Percentiles rank a stretch among this genome's conserved stretches.
These are phyloP conservation scores for Aspergillus heteromorphus DNA, from an alignment of 495 filamentous ascomycete species.

Conservation along the genomic window DNA sequence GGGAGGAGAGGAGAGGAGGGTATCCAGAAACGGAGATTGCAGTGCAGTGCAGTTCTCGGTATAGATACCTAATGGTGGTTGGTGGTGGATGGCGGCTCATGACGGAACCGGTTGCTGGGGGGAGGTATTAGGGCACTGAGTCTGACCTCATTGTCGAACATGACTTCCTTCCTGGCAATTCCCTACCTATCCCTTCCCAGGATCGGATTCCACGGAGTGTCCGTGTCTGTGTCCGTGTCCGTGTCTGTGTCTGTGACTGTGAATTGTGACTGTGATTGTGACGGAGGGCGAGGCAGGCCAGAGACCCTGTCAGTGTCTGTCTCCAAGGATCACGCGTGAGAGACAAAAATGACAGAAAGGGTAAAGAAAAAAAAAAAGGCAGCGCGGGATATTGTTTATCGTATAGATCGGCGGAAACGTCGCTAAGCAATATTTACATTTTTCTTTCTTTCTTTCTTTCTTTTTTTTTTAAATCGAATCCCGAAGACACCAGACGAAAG, in stretches of 20 bases:
- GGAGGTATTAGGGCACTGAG: too few species aligned
- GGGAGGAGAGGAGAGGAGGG: too few species aligned
- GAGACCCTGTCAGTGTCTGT: background rate
- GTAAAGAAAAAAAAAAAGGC: background rate
- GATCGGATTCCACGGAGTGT: background rate
- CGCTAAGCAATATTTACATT: slow-evolving; percentile 5
- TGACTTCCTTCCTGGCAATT: background rate
- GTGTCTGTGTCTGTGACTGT: too few species aligned
- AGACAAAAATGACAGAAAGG: background rate
- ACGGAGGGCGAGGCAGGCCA: background rate
- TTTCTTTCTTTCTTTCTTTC: too few species aligned
- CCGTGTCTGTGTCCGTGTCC: background rate
- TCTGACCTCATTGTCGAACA: slow-evolving; percentile 3
- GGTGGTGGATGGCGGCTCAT: background rate
- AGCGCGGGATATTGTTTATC: background rate
- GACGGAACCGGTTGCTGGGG: background rate
- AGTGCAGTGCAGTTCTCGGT: background rate
- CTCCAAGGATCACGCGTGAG: slow-evolving; percentile 2
- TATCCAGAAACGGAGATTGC: background rate
- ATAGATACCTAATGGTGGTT: background rate
- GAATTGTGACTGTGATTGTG: background rate
- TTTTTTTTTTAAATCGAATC: too few species aligned
- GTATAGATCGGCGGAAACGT: slow-evolving; percentile 11
- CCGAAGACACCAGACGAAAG: too few species aligned
- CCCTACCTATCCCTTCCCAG: background rate